Percentiles rank a stretch among this genome's conserved stretches.
Evolutionary conservation across 2,329 filamentous ascomycete species (phyloP).

Genomic region (Aureobasidium namibiae): DNA sequence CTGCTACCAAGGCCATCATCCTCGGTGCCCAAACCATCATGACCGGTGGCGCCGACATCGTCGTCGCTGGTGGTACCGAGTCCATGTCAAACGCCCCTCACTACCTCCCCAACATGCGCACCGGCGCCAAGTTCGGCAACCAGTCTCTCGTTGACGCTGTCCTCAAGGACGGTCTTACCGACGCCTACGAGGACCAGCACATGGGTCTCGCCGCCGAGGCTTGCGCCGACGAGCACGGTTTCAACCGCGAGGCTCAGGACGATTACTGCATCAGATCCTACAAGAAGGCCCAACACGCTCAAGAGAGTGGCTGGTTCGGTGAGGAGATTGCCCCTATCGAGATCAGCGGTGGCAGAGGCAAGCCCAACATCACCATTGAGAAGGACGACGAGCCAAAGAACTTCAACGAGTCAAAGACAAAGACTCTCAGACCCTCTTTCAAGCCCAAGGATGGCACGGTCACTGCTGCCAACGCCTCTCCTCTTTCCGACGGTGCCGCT

Average conservation of each 20-base stretch:
- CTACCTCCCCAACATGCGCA: constrained; percentile 83
- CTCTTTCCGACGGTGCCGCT: constrained; percentile 88
- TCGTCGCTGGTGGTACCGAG: constrained; percentile 91
- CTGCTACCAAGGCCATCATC: constrained; percentile 86
- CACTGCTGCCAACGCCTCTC: constrained; percentile 92
- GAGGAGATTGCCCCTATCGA: constrained; percentile 85
- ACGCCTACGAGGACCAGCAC: constrained; percentile 92
- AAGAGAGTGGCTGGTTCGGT: constrained; percentile 71
- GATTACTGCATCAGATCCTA: constrained; percentile 94
- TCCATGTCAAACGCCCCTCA: constrained; percentile 98
- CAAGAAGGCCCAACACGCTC: constrained; percentile 82
- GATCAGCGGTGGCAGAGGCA: constrained; percentile 80
- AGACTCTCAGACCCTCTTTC: constrained; percentile 60
- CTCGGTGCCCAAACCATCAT: constrained; percentile 96
- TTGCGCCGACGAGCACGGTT: constrained; percentile 73
- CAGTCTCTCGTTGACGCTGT: constrained; percentile 83
- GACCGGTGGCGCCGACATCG: constrained; percentile 83
- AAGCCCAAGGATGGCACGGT: constrained; percentile 80
- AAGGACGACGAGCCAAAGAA: constrained; percentile 96
- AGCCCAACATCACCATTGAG: constrained; percentile 71
- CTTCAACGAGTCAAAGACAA: constrained; percentile 47
- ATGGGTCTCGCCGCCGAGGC: constrained; percentile 94
- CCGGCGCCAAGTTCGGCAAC: constrained; percentile 88
- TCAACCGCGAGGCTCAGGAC: constrained; percentile 81
- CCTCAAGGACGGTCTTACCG: constrained; percentile 87